phyloP scores from a whole-genome alignment of 306 rosid genomes.

The Bauhinia variegata region DNA sequence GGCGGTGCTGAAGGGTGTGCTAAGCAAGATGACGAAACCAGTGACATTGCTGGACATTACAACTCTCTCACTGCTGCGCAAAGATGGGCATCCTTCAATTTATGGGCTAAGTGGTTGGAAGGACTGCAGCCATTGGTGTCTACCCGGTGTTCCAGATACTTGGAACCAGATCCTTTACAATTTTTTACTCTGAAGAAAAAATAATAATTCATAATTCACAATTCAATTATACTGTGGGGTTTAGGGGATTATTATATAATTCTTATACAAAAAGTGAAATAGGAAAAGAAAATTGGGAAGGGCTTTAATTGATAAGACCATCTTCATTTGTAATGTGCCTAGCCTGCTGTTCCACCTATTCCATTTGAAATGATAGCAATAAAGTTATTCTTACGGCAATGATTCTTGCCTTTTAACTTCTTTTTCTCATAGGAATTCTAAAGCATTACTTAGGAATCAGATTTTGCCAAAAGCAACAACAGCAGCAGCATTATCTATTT shows the following conservation, averaged over 20 bases:
- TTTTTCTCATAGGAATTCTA: too few species aligned
- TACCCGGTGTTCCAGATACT: slow-evolving; percentile 88
- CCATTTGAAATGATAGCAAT: slow-evolving; percentile 1
- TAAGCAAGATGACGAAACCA: slow-evolving; percentile 59
- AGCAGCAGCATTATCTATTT: too few species aligned
- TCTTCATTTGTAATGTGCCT: slow-evolving; percentile 20
- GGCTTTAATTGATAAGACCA: slow-evolving; percentile 1
- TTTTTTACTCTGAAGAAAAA: slow-evolving; percentile 44
- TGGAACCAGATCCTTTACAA: slow-evolving; percentile 88
- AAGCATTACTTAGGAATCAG: too few species aligned
- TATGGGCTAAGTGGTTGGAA: slow-evolving; percentile 66
- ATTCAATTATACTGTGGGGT: slow-evolving; percentile 26
- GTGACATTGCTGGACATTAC: slow-evolving; percentile 78
- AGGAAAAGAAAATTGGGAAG: background rate
- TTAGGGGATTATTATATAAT: slow-evolving; percentile 24
- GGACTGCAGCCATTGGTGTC: slow-evolving; percentile 98
- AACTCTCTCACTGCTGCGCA: slow-evolving; percentile 68
- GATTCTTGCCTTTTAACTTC: too few species aligned
- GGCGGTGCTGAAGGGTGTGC: slow-evolving; percentile 59
- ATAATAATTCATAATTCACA: background rate
- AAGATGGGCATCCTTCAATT: slow-evolving; percentile 86
- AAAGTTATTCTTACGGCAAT: slow-evolving; percentile 20
- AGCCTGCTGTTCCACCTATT: too few species aligned
- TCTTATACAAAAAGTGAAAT: slow-evolving; percentile 18
- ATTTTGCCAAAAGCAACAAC: too few species aligned